Evolutionary conservation across 2,329 filamentous ascomycete genomes (phyloP).

Genomic region (Sporothrix inflata): DNA sequence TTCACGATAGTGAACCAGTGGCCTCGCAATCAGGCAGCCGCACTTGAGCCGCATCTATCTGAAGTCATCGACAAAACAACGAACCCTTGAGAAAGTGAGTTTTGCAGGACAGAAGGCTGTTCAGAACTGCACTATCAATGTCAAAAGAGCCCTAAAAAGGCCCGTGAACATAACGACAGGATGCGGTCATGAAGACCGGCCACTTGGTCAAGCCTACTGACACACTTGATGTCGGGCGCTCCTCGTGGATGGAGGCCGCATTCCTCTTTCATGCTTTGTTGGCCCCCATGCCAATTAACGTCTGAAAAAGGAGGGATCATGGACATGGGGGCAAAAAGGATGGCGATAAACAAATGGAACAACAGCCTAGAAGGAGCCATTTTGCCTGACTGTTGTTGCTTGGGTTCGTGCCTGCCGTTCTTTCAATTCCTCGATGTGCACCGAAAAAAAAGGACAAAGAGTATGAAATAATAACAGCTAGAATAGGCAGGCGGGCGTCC

Average conservation of each 20-base stretch:
- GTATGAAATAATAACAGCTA: background rate
- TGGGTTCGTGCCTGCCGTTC: background rate
- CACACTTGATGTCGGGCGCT: background rate
- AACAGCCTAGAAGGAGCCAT: background rate
- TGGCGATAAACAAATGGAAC: background rate
- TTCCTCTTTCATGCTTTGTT: background rate
- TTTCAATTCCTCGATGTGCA: background rate
- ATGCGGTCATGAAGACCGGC: background rate
- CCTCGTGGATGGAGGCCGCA: background rate
- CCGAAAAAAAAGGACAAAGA: background rate
- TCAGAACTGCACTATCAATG: background rate
- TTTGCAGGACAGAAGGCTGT: background rate
- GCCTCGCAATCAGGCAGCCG: background rate
- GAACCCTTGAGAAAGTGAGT: background rate
- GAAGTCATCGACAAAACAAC: background rate
- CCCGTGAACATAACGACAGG: background rate
- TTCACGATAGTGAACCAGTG: background rate
- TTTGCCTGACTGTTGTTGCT: background rate
- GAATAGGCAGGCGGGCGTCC: constrained; percentile 1
- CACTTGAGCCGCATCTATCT: background rate
- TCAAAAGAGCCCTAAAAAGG: background rate
- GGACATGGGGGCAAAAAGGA: background rate
- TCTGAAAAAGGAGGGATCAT: background rate
- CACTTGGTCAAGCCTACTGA: background rate
- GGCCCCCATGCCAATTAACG: background rate